Evolutionary conservation across 495 filamentous ascomycete species (phyloP).

Genomic region (Penicillium goetzii): DNA sequence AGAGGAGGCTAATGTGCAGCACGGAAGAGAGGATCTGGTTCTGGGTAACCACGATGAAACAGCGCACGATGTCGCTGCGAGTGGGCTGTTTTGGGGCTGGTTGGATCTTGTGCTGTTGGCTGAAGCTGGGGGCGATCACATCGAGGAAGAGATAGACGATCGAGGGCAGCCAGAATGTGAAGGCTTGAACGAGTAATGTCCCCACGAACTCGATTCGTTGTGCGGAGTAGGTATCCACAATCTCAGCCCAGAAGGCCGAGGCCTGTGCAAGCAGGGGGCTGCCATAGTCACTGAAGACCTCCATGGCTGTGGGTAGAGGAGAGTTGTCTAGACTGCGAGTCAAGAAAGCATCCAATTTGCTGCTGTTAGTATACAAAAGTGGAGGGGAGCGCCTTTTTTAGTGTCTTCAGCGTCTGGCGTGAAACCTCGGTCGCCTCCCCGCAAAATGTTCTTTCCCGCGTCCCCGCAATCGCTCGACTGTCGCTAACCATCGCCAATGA

Average conservation of each 20-base stretch:
- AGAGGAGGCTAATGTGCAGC: slow-evolving; percentile 41
- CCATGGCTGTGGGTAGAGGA: slow-evolving; percentile 8
- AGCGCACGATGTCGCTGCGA: slow-evolving; percentile 46
- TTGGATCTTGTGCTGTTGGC: slow-evolving; percentile 60
- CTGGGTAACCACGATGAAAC: slow-evolving; percentile 45
- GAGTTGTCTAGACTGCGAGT: too few relatives aligned
- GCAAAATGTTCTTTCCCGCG: slow-evolving; percentile 6
- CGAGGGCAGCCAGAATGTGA: slow-evolving; percentile 58
- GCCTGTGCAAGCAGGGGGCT: not conserved
- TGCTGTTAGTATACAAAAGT: not conserved
- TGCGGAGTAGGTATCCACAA: slow-evolving; percentile 33
- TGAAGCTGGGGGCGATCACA: slow-evolving; percentile 48
- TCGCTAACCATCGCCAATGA: slow-evolving; percentile 5
- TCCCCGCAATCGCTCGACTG: slow-evolving; percentile 28
- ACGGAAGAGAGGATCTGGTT: slow-evolving; percentile 51
- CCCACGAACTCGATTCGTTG: slow-evolving; percentile 49
- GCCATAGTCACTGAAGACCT: not conserved
- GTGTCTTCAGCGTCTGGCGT: slow-evolving; percentile 1
- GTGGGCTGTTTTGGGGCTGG: slow-evolving; percentile 54
- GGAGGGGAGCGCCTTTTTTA: not conserved
- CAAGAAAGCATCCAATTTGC: not conserved
- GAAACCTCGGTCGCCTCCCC: slow-evolving; percentile 29
- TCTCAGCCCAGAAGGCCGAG: slow-evolving; percentile 30
- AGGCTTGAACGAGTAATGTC: slow-evolving; percentile 47
- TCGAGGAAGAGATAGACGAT: slow-evolving; percentile 49